Base-by-base conservation (phyloP, 164 flowering plant genomes). In the Euptelea pleiosperma region DNA sequence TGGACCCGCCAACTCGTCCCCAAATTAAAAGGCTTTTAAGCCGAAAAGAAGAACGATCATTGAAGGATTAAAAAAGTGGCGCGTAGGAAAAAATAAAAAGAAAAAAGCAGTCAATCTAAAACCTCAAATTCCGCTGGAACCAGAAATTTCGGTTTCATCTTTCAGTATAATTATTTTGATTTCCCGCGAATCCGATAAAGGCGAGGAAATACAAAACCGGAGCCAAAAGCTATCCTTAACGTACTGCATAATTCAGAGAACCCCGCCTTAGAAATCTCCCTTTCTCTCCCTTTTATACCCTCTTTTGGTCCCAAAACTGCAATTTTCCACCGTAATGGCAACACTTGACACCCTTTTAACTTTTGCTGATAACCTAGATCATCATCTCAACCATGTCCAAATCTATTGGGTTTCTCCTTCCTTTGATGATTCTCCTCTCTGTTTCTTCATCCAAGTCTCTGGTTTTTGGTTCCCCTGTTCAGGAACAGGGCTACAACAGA, bases 221-320 rank as follows among this genome's bases (percentile, higher is more conserved):
- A 54, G 64, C 73, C 75, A 70, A 78, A 76, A 81, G 81, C 81
- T 62, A 78, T 81, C 49, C 81, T 71, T 76, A 42, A 62, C 81
- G 74, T 74, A 16, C 30, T 68, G 34, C 51, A 25, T 53, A 77
- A 73, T 79, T 61, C 62, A 66, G 10, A 45, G 41, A 41, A 47
- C 14, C 30, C 14, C n/a, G 24, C 3, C 41, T 4, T 8, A 11
- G 15, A 5, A 16, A 28, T 24, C 42, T 47, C 63, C 29, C 55
- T 41, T 42, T 54, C 22, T 35, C 28, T 31, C 36, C 15, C 58
- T 39, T n/a, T 43, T 50, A 26, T 14, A 21, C 15, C 16, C 21
- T 12, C 35, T 35, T 54, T 41, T 57, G 8, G n/a, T 25, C 24
- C 26, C 42, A 40, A 52, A 25, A 24, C 29, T 35, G 49, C 36